A percentile compares a stretch with the other conserved stretches of the same genome.
These are phyloP conservation scores for Elaphomyces granulatus DNA, from an alignment of 495 filamentous ascomycete genomes.

Conservation along the genomic window DNA sequence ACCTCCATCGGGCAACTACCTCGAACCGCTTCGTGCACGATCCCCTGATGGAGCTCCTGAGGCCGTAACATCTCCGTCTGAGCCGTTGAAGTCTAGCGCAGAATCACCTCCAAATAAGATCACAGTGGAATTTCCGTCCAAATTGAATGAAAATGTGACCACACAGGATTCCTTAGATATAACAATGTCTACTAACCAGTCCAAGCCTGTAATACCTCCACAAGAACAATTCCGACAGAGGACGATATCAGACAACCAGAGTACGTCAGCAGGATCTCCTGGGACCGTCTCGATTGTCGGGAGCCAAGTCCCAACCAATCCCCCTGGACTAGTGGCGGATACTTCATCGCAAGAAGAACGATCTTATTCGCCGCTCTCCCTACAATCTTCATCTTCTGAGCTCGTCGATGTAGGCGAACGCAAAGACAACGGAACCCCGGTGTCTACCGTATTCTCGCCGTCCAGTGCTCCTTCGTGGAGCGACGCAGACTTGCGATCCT, in stretches of 20 bases:
- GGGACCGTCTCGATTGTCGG: conserved; percentile 43
- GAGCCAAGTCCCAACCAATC: conserved; percentile 22
- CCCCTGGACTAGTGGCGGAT: conserved; percentile 49
- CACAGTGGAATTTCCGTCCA: neutral
- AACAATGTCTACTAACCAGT: neutral
- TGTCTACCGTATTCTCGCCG: conserved; percentile 29
- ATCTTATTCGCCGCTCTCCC: conserved; percentile 44
- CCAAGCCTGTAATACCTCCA: conserved; percentile 18
- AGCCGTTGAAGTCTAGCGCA: neutral
- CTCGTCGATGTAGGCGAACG: conserved; percentile 33
- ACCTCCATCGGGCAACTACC: conserved; percentile 16
- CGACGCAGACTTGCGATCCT: conserved; percentile 68
- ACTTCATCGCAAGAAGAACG: conserved; percentile 48
- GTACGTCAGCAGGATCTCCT: conserved; percentile 52
- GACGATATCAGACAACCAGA: conserved; percentile 29
- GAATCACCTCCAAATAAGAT: neutral
- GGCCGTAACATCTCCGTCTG: conserved; percentile 2
- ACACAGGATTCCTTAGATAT: neutral
- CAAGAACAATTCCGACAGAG: conserved; percentile 21
- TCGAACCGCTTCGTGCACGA: conserved; percentile 10
- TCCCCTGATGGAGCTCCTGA: conserved; percentile 9
- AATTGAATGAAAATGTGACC: neutral
- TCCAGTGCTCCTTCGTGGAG: conserved; percentile 52
- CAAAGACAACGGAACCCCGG: conserved; percentile 21
- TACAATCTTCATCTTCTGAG: conserved; percentile 47